Evolutionary conservation across 495 filamentous ascomycete species (phyloP).

Genomic region (Penicillium maclennaniae): DNA sequence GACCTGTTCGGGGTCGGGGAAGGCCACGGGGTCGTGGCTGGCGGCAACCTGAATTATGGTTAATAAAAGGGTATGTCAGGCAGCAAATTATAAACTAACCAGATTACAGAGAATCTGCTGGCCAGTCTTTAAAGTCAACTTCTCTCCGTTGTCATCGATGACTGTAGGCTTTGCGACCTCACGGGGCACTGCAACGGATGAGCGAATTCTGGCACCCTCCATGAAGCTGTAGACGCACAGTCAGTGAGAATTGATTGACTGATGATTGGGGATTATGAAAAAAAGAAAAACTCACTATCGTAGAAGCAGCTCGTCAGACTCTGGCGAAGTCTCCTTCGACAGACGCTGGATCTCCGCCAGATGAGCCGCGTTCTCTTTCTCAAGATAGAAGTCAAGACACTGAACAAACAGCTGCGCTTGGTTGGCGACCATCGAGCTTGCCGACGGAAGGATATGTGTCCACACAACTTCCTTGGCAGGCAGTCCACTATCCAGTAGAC

Average conservation of each 20-base stretch:
- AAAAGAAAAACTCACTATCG: constrained; percentile 37
- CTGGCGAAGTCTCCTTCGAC: constrained; percentile 40
- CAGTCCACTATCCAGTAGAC: constrained; percentile 56
- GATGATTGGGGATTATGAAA: background rate
- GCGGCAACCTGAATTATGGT: constrained; percentile 37
- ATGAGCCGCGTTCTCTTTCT: constrained; percentile 47
- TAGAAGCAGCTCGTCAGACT: constrained; percentile 44
- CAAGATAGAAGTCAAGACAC: constrained; percentile 74
- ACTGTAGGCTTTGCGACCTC: constrained; percentile 36
- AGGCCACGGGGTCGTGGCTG: constrained; percentile 53
- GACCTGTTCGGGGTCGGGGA: constrained; percentile 63
- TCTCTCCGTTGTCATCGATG: constrained; percentile 39
- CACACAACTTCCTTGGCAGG: constrained; percentile 64
- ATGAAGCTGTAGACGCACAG: constrained; percentile 39
- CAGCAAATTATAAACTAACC: constrained; percentile 20
- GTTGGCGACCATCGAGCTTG: constrained; percentile 59
- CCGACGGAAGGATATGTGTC: constrained; percentile 63
- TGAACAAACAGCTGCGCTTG: constrained; percentile 71
- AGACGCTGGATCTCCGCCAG: constrained; percentile 55
- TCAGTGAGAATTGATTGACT: constrained; percentile 12
- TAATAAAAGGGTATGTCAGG: background rate
- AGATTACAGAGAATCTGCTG: constrained; percentile 49
- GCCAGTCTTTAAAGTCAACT: constrained; percentile 43
- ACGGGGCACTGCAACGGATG: constrained; percentile 52
- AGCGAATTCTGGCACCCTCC: constrained; percentile 57